These are phyloP conservation scores for Guadua angustifolia DNA, from an alignment of 176 grass and related monocot species.

Conservation along the genomic window DNA sequence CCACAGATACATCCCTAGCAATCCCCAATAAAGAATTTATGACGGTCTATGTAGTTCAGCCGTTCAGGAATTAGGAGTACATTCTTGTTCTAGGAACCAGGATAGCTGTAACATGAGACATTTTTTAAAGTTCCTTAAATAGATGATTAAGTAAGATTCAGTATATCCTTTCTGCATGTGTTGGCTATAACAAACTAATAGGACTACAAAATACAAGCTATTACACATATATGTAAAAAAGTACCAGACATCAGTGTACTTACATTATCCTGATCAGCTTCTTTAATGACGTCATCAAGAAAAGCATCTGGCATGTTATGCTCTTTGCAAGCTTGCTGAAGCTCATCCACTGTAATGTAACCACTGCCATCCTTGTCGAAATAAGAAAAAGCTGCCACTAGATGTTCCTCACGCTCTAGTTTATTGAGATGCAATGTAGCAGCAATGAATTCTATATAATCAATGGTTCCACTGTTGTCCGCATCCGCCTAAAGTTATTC, in stretches of 20 bases:
- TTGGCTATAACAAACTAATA: slow-evolving; percentile 14
- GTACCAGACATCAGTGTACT: slow-evolving; percentile 34
- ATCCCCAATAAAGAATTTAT: not conserved
- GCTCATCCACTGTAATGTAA: slow-evolving; percentile 73
- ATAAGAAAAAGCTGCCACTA: slow-evolving; percentile 69
- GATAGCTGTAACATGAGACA: not conserved
- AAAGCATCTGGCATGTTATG: slow-evolving; percentile 73
- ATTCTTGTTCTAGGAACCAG: slow-evolving; percentile 1
- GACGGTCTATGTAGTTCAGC: not conserved
- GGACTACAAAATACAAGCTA: not conserved
- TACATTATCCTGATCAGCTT: slow-evolving; percentile 70
- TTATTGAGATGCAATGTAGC: slow-evolving; percentile 73
- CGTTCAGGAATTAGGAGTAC: not conserved
- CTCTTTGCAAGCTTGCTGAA: slow-evolving; percentile 72
- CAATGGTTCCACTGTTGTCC: slow-evolving; percentile 68
- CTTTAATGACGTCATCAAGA: slow-evolving; percentile 66
- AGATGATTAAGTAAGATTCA: not conserved
- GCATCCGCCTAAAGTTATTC: slow-evolving; percentile 58
- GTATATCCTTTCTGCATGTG: not conserved
- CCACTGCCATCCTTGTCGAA: slow-evolving; percentile 73
- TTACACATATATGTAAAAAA: not conserved
- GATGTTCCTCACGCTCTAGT: slow-evolving; percentile 66
- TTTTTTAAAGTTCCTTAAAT: not conserved
- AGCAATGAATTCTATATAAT: slow-evolving; percentile 75
- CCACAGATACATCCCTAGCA: not conserved